phyloP scores from a whole-genome alignment of 2,329 filamentous ascomycete species.

The Tolypocladium pustulatum region DNA sequence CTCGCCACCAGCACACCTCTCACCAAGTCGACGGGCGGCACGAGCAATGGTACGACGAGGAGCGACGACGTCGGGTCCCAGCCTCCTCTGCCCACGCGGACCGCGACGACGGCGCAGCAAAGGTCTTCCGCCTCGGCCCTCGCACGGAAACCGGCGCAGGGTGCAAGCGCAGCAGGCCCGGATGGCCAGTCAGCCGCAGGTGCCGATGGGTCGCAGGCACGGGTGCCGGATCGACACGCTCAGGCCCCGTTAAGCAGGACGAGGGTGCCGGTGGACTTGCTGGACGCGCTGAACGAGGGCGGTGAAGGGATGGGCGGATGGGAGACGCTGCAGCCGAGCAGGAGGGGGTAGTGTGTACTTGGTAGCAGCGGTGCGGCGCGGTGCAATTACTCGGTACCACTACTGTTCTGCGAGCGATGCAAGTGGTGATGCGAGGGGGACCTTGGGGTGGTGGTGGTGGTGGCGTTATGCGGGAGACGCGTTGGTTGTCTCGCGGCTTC shows the following conservation, averaged over 20 bases:
- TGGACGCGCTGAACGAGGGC: slow-evolving; percentile 39
- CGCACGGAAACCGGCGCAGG: slow-evolving; percentile 14
- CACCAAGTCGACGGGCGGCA: slow-evolving; percentile 9
- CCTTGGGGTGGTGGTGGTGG: not conserved
- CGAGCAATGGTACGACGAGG: slow-evolving; percentile 2
- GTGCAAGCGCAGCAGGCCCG: slow-evolving; percentile 8
- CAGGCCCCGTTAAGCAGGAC: not conserved
- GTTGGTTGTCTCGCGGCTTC: not conserved
- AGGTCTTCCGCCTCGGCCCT: not conserved
- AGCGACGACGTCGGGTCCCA: slow-evolving; percentile 10
- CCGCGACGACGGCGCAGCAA: not conserved
- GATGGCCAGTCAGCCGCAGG: slow-evolving; percentile 9
- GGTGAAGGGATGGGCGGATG: slow-evolving; percentile 39
- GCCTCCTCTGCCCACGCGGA: slow-evolving; percentile 4
- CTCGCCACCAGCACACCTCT: slow-evolving; percentile 23
- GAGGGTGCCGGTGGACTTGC: slow-evolving; percentile 22
- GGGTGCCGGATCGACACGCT: not conserved
- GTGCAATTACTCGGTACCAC: not conserved
- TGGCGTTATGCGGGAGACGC: not conserved
- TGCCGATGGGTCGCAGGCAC: slow-evolving; percentile 3
- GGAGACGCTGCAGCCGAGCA: slow-evolving; percentile 43
- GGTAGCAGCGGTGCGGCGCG: not conserved
- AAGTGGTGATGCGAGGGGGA: not conserved
- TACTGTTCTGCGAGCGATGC: not conserved
- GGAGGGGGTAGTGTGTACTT: not conserved